These are phyloP conservation scores for Neocallimastix lanati DNA, from an alignment of 192 early-diverging fungal species.

Conservation along the genomic window DNA sequence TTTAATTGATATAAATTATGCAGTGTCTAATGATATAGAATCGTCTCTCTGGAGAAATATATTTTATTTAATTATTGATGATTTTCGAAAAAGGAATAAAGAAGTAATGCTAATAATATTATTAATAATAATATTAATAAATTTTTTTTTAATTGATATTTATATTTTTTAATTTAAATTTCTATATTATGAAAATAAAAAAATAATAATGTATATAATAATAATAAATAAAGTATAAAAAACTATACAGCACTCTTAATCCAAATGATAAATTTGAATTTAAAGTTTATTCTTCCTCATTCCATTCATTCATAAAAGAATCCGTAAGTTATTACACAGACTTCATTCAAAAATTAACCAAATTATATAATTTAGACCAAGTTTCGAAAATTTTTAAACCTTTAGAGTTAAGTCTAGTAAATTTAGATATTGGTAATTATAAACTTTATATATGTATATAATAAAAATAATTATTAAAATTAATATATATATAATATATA, in stretches of 20 bases:
- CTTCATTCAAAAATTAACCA: neutral
- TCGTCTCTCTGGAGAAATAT: neutral
- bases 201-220: too few species aligned
- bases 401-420: neutral
- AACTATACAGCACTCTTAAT: neutral
- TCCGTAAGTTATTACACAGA: neutral
- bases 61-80: neutral
- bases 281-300: neutral
- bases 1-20: neutral
- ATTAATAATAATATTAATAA: too few species aligned
- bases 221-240: neutral
- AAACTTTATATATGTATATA: neutral
- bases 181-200: too few species aligned
- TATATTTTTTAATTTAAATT: too few species aligned
- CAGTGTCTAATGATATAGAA: neutral
- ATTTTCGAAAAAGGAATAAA: neutral
- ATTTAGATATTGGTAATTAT: neutral
- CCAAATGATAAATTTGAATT: neutral
- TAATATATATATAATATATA: too few species aligned
- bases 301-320: neutral
- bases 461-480: too few species aligned
- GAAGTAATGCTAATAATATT: neutral
- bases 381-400: neutral
- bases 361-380: neutral
- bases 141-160: too few species aligned